A percentile compares a stretch with the other conserved stretches of the same genome.
phyloP scores from a whole-genome alignment of 164 flowering plant species.

The Umbellularia californica region DNA sequence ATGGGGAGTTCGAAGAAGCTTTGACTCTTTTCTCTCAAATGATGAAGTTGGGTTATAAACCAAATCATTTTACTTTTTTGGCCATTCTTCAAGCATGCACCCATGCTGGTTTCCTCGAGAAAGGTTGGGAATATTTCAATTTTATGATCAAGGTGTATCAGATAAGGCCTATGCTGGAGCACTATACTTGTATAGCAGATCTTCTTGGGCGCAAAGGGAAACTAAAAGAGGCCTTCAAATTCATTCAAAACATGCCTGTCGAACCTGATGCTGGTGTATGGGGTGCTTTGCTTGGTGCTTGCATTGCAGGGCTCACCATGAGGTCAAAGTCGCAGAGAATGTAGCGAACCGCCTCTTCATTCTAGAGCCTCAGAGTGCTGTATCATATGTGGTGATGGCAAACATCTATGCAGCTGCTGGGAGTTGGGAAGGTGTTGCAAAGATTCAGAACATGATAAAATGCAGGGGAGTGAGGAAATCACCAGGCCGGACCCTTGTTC shows the following conservation, averaged over 20 bases:
- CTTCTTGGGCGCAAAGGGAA: constrained; percentile 58
- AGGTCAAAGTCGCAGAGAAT: constrained; percentile 37
- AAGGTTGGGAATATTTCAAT: constrained; percentile 44
- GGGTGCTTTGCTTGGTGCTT: constrained; percentile 55
- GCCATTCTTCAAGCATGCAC: constrained; percentile 63
- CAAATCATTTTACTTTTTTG: constrained; percentile 58
- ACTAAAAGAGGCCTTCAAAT: constrained; percentile 48
- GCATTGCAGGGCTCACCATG: constrained; percentile 53
- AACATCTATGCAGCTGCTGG: constrained; percentile 56
- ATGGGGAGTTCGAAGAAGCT: constrained; percentile 47
- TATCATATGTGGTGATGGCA: constrained; percentile 59
- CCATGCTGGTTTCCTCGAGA: constrained; percentile 56
- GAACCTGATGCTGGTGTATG: constrained; percentile 59
- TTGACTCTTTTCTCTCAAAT: constrained; percentile 36
- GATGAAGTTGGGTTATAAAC: constrained; percentile 37
- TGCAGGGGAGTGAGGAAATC: constrained; percentile 35
- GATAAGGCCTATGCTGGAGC: constrained; percentile 43
- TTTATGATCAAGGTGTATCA: constrained; percentile 38
- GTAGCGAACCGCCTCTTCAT: constrained; percentile 38
- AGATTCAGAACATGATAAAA: constrained; percentile 43
- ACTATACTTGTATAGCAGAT: constrained; percentile 57
- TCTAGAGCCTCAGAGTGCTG: constrained; percentile 47
- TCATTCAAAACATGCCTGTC: constrained; percentile 46
- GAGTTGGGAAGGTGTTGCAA: constrained; percentile 49
- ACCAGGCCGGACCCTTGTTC: constrained; percentile 48